These are phyloP conservation scores for Nannochloropsis gaditana DNA, from an alignment of 108 stramenopile species.

Conservation along the genomic window DNA sequence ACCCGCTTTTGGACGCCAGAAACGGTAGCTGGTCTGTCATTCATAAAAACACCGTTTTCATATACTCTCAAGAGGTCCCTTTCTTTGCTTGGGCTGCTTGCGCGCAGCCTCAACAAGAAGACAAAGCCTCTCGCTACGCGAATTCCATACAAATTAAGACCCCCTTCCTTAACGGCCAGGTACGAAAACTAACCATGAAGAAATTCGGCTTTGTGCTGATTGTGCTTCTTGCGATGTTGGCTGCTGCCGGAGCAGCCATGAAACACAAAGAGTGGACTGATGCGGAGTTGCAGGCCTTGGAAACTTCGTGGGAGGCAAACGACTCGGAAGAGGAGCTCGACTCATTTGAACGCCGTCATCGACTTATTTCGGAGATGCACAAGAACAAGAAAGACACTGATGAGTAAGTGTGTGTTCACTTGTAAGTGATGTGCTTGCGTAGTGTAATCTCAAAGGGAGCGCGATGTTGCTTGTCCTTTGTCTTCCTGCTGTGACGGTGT, in stretches of 20 bases:
- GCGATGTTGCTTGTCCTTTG: too few relatives aligned
- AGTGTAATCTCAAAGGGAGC: too few relatives aligned
- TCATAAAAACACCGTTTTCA: too few relatives aligned
- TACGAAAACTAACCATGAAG: too few relatives aligned
- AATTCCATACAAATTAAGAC: neutral
- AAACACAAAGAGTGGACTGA: slow-evolving; percentile 20
- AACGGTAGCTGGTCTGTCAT: too few relatives aligned
- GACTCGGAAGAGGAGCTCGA: slow-evolving; percentile 11
- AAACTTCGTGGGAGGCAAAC: neutral
- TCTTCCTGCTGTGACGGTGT: too few relatives aligned
- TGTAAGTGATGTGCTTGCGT: neutral
- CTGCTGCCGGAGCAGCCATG: neutral
- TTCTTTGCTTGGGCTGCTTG: too few relatives aligned
- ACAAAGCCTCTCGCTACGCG: too few relatives aligned
- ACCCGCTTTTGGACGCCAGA: too few relatives aligned
- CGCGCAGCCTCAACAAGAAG: too few relatives aligned
- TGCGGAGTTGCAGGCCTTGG: slow-evolving; percentile 10
- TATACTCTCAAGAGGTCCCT: too few relatives aligned
- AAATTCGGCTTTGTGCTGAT: neutral
- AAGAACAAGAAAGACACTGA: neutral
- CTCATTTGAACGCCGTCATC: neutral
- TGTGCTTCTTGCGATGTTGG: neutral
- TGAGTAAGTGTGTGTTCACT: neutral
- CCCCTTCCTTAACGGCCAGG: neutral
- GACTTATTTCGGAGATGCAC: neutral